These are phyloP conservation scores for Amanita rubescens DNA, from an alignment of 768 basidiomycete genomes.

Conservation along the genomic window DNA sequence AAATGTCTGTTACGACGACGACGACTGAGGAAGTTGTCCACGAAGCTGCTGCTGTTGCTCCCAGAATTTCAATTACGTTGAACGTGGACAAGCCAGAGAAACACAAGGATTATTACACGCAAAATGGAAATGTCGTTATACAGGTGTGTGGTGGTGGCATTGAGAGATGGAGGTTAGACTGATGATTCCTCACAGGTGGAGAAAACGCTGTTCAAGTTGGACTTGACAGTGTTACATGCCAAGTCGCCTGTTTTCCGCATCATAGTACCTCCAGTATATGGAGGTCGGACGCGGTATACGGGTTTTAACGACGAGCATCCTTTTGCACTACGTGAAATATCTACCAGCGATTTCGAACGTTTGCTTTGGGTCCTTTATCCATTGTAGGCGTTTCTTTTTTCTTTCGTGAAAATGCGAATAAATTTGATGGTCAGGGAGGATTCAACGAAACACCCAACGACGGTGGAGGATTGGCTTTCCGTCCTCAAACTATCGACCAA, in stretches of 20 bases:
- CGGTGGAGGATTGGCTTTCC: conserved; percentile 24
- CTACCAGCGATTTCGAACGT: conserved; percentile 40
- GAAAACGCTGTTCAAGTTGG: conserved; percentile 42
- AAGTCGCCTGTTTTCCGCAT: conserved; percentile 23
- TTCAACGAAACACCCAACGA: conserved; percentile 14
- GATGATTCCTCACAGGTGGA: conserved; percentile 33
- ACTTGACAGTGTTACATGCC: conserved; percentile 38
- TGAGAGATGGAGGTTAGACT: background rate
- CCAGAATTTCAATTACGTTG: background rate
- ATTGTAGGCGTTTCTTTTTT: conserved; percentile 27
- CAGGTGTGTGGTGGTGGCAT: conserved; percentile 15
- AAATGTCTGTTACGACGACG: too few species aligned
- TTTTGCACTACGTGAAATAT: conserved; percentile 37
- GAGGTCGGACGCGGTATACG: conserved; percentile 16
- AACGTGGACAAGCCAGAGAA: conserved; percentile 3
- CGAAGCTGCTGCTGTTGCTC: too few species aligned
- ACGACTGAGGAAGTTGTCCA: too few species aligned
- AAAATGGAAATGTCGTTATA: conserved; percentile 25
- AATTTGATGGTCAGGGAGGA: conserved; percentile 8
- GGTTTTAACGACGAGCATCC: conserved; percentile 25
- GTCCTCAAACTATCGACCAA: conserved; percentile 28
- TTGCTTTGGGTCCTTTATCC: conserved; percentile 51
- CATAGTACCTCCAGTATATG: conserved; percentile 25
- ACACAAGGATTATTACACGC: conserved; percentile 24
- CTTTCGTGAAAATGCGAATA: background rate